phyloP scores from a whole-genome alignment of 106 monocot species.

The Apostasia ramifera region DNA sequence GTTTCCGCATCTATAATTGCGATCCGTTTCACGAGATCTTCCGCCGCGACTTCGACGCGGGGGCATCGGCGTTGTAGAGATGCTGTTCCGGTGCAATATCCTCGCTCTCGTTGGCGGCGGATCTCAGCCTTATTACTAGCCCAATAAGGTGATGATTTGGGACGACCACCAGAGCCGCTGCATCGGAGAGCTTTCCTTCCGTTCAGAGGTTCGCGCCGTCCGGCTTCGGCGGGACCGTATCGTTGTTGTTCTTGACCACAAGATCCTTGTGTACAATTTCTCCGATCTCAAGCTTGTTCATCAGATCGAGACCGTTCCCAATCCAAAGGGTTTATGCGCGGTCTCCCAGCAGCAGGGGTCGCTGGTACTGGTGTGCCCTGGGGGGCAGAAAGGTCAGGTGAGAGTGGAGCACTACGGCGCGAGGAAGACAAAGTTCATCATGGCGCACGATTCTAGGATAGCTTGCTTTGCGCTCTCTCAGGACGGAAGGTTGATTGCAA shows the following conservation, averaged over 20 bases:
- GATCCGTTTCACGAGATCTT: slow-evolving; percentile 98
- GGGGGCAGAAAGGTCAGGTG: slow-evolving; percentile 94
- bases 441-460: slow-evolving; percentile 89
- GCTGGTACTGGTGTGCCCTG: slow-evolving; percentile 91
- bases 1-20: slow-evolving; percentile 97
- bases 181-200: slow-evolving; percentile 97
- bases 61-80: slow-evolving; percentile 79
- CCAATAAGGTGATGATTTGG: slow-evolving; percentile 99
- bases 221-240: slow-evolving; percentile 86
- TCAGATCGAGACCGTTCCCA: slow-evolving; percentile 93
- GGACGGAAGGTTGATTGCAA: slow-evolving; percentile 75
- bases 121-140: slow-evolving; percentile 57
- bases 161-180: slow-evolving; percentile 98
- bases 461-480: slow-evolving; percentile 78
- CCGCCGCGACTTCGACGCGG: slow-evolving; percentile 77
- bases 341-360: slow-evolving; percentile 89
- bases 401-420: slow-evolving; percentile 85
- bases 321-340: slow-evolving; percentile 83
- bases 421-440: slow-evolving; percentile 71
- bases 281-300: slow-evolving; percentile 87
- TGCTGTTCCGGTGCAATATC: slow-evolving; percentile 98
- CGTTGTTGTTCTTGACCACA: slow-evolving; percentile 83
- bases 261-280: slow-evolving; percentile 92
- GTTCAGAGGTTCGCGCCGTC: slow-evolving; percentile 83
- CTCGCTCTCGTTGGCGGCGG: slow-evolving; percentile 97